Evolutionary conservation across 495 filamentous ascomycete genomes (phyloP), one percentile per base, ranked within the genome.

Genomic region (Talaromyces borbonicus): DNA sequence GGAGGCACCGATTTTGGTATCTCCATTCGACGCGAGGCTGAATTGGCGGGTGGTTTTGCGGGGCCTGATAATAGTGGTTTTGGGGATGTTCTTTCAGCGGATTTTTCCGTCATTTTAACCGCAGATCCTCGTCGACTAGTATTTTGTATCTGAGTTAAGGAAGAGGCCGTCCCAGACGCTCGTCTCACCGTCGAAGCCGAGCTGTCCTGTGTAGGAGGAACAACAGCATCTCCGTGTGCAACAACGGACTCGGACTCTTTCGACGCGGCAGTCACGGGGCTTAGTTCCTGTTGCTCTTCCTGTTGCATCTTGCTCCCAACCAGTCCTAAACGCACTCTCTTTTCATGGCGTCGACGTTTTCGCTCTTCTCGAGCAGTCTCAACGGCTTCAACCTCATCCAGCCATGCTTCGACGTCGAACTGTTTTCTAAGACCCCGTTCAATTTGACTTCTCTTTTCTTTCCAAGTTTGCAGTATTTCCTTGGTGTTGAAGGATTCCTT

Each of bases 401-500:
- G 44, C 47, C 60, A 83, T 11, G 35, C 52, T 9, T 60, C 52
- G 4, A 83, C 19, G 50, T 84, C 68, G 49, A 81, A 84, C 0
- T 53, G 47, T 19, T 55, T 11, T 2, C 54, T 43, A 4, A 58
- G 56, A 2, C 78, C 77, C 3, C 51, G 55, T 0, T 42, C 50
- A 14, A 80, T 67, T 2, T 60, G 62, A 6, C 47, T 46, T 44
- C 77, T 77, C 4, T 63, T 72, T n/a, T 65, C 55, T 7, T 66
- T 57, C 82, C 83, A 87, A 3, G 68, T 65, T 0, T 42, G 20
- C 1, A 77, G 55, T 5, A 78, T 66, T n/a, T 60, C 54, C 0
- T 65, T 60, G 11, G 66, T 57, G 16, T 71, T 57, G 29, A 88
- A 74, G 36, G 70, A 60, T 0, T 69, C 56, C n/a, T 55, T 55